Percentiles rank a stretch among this genome's conserved stretches.
Evolutionary conservation across 140 eudicot species (phyloP).

Genomic region (Oenanthe javanica): DNA sequence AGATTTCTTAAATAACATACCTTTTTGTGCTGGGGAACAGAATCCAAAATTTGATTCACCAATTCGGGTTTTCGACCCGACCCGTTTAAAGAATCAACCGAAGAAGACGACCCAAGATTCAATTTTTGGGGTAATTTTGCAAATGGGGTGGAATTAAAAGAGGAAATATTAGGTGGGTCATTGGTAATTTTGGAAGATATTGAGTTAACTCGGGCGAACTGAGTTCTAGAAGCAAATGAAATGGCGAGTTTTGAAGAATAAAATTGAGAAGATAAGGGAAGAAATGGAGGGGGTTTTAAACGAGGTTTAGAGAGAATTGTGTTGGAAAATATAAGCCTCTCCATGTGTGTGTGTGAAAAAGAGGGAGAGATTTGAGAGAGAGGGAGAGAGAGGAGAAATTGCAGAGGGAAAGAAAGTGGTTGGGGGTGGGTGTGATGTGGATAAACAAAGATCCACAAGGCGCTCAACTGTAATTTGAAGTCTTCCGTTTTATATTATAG

Average conservation of each 20-base stretch:
- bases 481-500: not conserved
- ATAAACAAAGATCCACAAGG: constrained; percentile 1
- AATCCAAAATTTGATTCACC: constrained; percentile 23
- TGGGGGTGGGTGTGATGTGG: constrained; percentile 1
- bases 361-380: not conserved
- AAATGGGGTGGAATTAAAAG: constrained; percentile 9
- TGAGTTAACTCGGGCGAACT: constrained; percentile 33
- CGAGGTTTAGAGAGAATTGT: constrained; percentile 22
- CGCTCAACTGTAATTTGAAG: constrained; percentile 4
- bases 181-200: constrained; percentile 17
- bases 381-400: not conserved
- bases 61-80: constrained; percentile 28
- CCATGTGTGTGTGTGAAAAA: not conserved
- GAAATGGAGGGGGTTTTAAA: constrained; percentile 39
- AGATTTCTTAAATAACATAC: constrained; percentile 14
- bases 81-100: constrained; percentile 30
- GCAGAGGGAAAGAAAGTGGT: not conserved
- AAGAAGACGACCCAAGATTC: constrained; percentile 4
- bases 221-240: constrained; percentile 15
- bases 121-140: not conserved
- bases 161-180: constrained; percentile 8
- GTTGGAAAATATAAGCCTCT: constrained; percentile 36
- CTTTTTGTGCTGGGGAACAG: constrained; percentile 36
- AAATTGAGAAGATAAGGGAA: constrained; percentile 38
- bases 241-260: constrained; percentile 22